Evolutionary conservation across 2,329 filamentous ascomycete genomes (phyloP), one percentile per base, ranked within the genome.

Genomic region (Coleophoma cylindrospora): DNA sequence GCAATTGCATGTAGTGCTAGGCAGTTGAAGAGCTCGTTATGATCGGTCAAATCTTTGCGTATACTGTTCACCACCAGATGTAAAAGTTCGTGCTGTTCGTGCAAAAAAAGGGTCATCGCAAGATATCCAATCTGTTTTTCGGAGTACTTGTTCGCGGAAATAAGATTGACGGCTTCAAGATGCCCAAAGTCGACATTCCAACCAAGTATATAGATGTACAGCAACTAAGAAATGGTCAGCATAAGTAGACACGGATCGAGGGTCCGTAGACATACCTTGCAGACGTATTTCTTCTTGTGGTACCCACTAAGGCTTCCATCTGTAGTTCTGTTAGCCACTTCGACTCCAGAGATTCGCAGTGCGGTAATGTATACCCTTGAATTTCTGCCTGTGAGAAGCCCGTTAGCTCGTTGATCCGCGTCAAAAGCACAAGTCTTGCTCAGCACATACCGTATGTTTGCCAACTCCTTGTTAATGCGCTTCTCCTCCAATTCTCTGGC

Each of bases 251-350:
- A 45, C 15, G 43, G 40, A 50, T 46, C 45, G 19, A n/a, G 38
- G 51, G 46, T 46, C 22, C 50, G 17, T 44, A 45, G 6, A 47
- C 67, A 49, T 72, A 83, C 80, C 76, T 99, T 99, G 89, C 94
- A 99, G 59, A 99, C 94, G 68, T 99, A 99, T 87, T 99, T 99
- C 81, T 99, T 99, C 78, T 95, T 96, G 76, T 96, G 91, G 67
- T 99, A 99, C 58, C 94, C 95, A 66, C 87, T 96, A 51, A 99
- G 75, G 66, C 80, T 94, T 57, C 91, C 91, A 68, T 94, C 89
- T 84, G 55, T 52, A 40, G 27, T 19, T 22, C 8, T 49, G 45
- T 61, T 47, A 62, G 57, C 48, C 52, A 36, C 44, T 14, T 33
- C 27, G 34, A 21, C 44, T 19, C 12, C 14, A 37, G 12, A 7